Evolutionary conservation across 2,329 filamentous ascomycete species (phyloP), one percentile per base, ranked within the genome.

Genomic region (Monosporascus sp.): DNA sequence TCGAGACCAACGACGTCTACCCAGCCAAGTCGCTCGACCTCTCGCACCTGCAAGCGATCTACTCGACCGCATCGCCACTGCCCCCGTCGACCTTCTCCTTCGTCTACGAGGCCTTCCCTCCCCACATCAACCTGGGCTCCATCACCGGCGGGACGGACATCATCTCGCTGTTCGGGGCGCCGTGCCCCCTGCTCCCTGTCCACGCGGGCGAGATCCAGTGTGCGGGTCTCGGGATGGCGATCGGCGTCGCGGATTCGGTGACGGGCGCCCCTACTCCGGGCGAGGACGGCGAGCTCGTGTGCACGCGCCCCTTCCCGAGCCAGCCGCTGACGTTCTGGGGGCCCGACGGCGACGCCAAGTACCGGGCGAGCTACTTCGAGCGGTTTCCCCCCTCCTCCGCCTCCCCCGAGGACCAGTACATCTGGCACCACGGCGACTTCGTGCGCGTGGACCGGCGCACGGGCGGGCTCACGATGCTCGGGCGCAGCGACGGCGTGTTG

Each of bases 81-180:
- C 91, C 93, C 0, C 93, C 94, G 0, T 96, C 91, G 1, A 97
- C 94, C 1, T 97, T 97, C 71, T 79, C 83, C 53, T 97, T 95
- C 66, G 85, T 97, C 51, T 97, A 97, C 73, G 75, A 81, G 26
- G 87, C 88, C 1, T 95, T 97, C 66, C 91, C 91, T 2, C 66
- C 81, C 0, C 76, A 81, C n/a, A 78, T 97, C 60, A 93, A 97
- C 70, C 83, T 97, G 7, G 91, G 86, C 48, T 95, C 90, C 53
- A 97, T 99, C 65, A 97, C 93, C 0, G 94, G 94, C 38, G 94
- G 93, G 49, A 97, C 93, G 3, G 94, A 99, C 68, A 97, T 97
- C 63, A 90, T 97, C 59, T 96, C 92, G 1, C 83, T 97, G 36
- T 99, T 97, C 65, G 93, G 92, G 44, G 87, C 90, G 0, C 89